phyloP scores from a whole-genome alignment of 2,329 filamentous ascomycete genomes.

The Arthrobotrys iridis region DNA sequence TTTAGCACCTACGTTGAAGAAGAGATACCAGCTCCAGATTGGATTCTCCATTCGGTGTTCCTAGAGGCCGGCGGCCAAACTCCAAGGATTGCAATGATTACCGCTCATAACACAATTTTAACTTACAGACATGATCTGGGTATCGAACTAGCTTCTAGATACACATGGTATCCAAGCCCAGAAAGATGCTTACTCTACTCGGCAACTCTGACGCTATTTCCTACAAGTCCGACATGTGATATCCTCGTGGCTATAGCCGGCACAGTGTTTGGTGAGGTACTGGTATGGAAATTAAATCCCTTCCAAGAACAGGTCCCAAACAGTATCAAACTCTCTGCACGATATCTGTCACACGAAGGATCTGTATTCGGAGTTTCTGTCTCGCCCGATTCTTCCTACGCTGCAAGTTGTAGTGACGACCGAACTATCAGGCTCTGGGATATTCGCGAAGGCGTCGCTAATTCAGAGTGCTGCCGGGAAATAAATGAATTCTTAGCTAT shows the following conservation, averaged over 20 bases:
- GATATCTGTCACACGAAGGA: constrained; percentile 80
- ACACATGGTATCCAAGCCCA: constrained; percentile 58
- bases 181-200: constrained; percentile 87
- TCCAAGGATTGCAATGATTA: constrained; percentile 71
- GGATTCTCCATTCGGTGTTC: constrained; percentile 76
- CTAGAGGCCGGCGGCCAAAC: constrained; percentile 61
- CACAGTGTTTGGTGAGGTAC: constrained; percentile 92
- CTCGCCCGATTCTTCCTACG: constrained; percentile 73
- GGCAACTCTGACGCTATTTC: constrained; percentile 70
- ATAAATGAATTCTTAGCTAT: constrained; percentile 66
- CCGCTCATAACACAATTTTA: constrained; percentile 86
- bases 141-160: constrained; percentile 58
- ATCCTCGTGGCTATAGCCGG: constrained; percentile 69
- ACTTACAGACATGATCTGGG: constrained; percentile 60
- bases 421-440: constrained; percentile 90
- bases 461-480: constrained; percentile 55
- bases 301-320: background rate
- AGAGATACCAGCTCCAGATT: constrained; percentile 71
- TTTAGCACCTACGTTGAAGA: constrained; percentile 57
- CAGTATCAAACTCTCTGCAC: constrained; percentile 58
- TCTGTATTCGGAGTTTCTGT: constrained; percentile 92
- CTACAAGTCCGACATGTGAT: background rate
- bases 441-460: constrained; percentile 60
- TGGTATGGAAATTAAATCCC: constrained; percentile 73
- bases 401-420: constrained; percentile 95